Evolutionary conservation across 768 basidiomycete genomes (phyloP).

Genomic region (Dentipellis sp.): DNA sequence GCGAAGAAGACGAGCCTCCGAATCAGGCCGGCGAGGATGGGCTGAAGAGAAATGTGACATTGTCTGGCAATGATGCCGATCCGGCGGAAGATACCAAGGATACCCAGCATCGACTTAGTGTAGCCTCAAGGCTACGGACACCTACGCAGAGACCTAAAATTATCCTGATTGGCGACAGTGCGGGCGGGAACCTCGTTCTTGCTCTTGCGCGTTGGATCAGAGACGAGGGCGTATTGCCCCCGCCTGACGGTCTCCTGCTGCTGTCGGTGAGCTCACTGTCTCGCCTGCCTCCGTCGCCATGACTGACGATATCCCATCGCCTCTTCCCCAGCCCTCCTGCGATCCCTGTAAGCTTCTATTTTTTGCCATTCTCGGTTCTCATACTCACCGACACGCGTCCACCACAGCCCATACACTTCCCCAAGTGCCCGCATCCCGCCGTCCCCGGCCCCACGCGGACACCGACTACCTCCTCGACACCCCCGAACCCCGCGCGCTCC

Average conservation of each 20-base stretch:
- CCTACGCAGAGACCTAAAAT: constrained; percentile 20
- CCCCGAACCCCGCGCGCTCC: constrained; percentile 40
- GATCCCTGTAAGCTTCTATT: constrained; percentile 14
- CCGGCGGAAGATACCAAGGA: background rate
- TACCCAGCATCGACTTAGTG: background rate
- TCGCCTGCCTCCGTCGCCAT: constrained; percentile 32
- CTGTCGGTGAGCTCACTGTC: constrained; percentile 34
- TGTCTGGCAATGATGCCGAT: background rate
- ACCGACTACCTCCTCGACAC: constrained; percentile 47
- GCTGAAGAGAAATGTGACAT: background rate
- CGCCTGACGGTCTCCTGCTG: constrained; percentile 36
- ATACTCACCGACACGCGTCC: too few relatives aligned
- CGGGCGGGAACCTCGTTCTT: constrained; percentile 44
- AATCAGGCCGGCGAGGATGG: background rate
- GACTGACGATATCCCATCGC: constrained; percentile 35
- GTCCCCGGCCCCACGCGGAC: constrained; percentile 37
- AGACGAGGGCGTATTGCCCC: constrained; percentile 36
- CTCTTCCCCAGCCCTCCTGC: constrained; percentile 23
- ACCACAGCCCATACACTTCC: constrained; percentile 36
- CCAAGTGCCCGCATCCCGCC: constrained; percentile 36
- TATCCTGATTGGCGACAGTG: constrained; percentile 44
- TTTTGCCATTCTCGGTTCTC: too few relatives aligned
- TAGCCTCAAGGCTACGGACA: constrained; percentile 8
- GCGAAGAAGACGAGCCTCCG: background rate
- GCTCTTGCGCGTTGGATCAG: constrained; percentile 45